Evolutionary conservation across 208 protist genomes (phyloP).

Genomic region (Phytomonas sp.): DNA sequence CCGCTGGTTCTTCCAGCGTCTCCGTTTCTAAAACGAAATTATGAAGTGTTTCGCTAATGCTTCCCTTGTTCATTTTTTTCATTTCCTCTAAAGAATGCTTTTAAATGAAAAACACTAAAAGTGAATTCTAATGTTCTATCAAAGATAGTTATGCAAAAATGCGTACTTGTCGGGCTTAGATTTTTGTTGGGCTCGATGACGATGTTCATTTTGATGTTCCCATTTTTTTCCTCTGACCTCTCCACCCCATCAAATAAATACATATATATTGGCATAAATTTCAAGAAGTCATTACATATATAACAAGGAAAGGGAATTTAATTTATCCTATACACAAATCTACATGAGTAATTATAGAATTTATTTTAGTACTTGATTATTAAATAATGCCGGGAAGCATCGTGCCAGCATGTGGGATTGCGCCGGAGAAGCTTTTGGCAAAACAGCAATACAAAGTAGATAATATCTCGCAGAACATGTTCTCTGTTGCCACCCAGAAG

Average conservation of each 20-base stretch:
- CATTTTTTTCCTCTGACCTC: too few species aligned
- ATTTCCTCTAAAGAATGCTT: too few species aligned
- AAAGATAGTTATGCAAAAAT: not conserved
- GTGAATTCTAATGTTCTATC: too few species aligned
- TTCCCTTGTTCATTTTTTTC: conserved; percentile 1
- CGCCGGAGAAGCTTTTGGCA: conserved; percentile 37
- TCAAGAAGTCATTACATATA: not conserved
- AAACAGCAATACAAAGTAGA: conserved; percentile 51
- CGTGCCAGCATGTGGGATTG: conserved; percentile 30
- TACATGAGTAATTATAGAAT: conserved; percentile 5
- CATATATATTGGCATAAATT: not conserved
- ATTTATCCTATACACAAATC: not conserved
- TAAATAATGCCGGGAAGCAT: conserved; percentile 28
- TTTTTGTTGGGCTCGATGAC: too few species aligned
- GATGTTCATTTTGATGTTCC: too few species aligned
- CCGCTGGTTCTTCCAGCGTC: conserved; percentile 98
- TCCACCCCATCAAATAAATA: too few species aligned
- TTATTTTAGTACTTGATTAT: not conserved
- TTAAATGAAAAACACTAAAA: too few species aligned
- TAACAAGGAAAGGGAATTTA: not conserved
- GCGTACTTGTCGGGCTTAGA: too few species aligned
- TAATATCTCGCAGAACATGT: conserved; percentile 63
- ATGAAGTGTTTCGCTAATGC: conserved; percentile 55
- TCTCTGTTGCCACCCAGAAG: conserved; percentile 38
- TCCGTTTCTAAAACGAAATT: conserved; percentile 95